These are phyloP conservation scores for Penicillium freii DNA, from an alignment of 2,329 filamentous ascomycete genomes.

Conservation along the genomic window DNA sequence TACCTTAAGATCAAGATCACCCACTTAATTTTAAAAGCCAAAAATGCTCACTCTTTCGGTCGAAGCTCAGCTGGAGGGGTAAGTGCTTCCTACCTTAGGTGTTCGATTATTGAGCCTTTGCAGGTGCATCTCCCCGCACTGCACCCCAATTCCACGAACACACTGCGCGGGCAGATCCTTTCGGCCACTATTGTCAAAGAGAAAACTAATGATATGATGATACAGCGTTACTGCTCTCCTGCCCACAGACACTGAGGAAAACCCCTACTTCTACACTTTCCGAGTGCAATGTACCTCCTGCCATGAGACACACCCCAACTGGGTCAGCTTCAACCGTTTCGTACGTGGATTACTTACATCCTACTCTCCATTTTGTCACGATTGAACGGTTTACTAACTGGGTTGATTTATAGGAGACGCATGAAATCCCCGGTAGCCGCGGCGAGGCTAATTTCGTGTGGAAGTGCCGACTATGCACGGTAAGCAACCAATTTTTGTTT, in stretches of 20 bases:
- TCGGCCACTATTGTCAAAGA: not conserved
- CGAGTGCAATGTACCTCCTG: constrained; percentile 98
- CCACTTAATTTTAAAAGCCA: not conserved
- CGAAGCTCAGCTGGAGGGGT: constrained; percentile 41
- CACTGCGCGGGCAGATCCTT: not conserved
- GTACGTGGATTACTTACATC: constrained; percentile 52
- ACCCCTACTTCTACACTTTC: constrained; percentile 95
- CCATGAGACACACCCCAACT: constrained; percentile 83
- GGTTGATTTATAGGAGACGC: constrained; percentile 64
- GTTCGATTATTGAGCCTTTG: not conserved
- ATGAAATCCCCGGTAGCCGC: constrained; percentile 87
- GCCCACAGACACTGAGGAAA: constrained; percentile 75
- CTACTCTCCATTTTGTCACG: not conserved
- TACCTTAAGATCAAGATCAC: constrained; percentile 3
- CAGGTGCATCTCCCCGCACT: constrained; percentile 13
- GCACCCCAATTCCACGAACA: not conserved
- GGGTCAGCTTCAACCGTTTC: constrained; percentile 82
- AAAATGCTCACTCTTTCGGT: constrained; percentile 43
- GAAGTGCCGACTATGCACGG: constrained; percentile 98
- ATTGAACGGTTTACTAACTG: not conserved
- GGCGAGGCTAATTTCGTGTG: constrained; percentile 99
- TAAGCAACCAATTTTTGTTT: constrained; percentile 40
- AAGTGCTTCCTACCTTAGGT: constrained; percentile 9
- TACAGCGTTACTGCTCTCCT: constrained; percentile 83
- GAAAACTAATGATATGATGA: constrained; percentile 8